These are phyloP conservation scores for Backusella macrospora DNA, from an alignment of 192 early-diverging fungal genomes.

Conservation along the genomic window DNA sequence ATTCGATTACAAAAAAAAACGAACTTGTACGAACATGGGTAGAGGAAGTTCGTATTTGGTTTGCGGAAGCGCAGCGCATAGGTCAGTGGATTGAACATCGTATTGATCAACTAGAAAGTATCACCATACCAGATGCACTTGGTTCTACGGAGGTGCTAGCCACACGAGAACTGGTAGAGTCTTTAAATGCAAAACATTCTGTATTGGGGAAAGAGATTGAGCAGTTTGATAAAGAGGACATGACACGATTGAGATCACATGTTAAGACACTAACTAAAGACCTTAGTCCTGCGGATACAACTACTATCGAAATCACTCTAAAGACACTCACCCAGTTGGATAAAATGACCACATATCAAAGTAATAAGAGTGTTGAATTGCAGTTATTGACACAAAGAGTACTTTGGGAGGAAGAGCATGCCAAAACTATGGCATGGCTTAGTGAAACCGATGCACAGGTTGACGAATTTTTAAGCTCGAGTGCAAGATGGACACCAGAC, in stretches of 20 bases:
- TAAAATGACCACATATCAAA: slow-evolving; percentile 38
- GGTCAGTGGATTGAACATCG: slow-evolving; percentile 44
- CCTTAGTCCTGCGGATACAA: slow-evolving; percentile 49
- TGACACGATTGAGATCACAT: slow-evolving; percentile 47
- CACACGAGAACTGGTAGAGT: slow-evolving; percentile 35
- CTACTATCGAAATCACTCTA: slow-evolving; percentile 51
- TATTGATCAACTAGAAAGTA: slow-evolving; percentile 39
- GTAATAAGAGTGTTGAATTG: slow-evolving; percentile 34
- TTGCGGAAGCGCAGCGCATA: slow-evolving; percentile 45
- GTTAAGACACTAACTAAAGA: slow-evolving; percentile 47
- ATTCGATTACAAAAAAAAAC: slow-evolving; percentile 30
- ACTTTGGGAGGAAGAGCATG: slow-evolving; percentile 44
- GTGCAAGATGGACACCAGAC: slow-evolving; percentile 29
- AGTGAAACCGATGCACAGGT: slow-evolving; percentile 25
- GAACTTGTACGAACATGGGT: slow-evolving; percentile 37
- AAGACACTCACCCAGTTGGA: slow-evolving; percentile 45
- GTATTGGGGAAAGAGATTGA: slow-evolving; percentile 45
- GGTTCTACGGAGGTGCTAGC: slow-evolving; percentile 10
- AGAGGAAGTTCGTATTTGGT: slow-evolving; percentile 42
- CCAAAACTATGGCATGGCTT: slow-evolving; percentile 32
- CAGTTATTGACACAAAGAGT: slow-evolving; percentile 38
- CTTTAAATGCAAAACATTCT: slow-evolving; percentile 36
- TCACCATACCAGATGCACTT: slow-evolving; percentile 33
- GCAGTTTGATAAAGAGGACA: slow-evolving; percentile 45
- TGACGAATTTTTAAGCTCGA: slow-evolving; percentile 25